A percentile compares a stretch with the other conserved stretches of the same genome.
phyloP scores from a whole-genome alignment of 1,139 yeast genomes.

The Insectozyma bohioensis region DNA sequence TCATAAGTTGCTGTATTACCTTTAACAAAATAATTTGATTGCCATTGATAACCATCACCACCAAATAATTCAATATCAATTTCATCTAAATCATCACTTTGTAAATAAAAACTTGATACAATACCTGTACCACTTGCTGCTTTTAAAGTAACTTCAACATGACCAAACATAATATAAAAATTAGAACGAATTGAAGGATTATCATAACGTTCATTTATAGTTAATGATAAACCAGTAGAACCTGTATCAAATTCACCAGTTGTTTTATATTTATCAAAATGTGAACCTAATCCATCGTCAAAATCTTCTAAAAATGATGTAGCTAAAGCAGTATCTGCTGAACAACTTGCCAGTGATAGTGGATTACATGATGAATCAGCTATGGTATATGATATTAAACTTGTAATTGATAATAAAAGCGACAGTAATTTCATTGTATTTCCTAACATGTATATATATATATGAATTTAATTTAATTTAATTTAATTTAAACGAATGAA shows the following conservation, averaged over 20 bases:
- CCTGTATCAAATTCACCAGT: constrained; percentile 23
- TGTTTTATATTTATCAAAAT: constrained; percentile 31
- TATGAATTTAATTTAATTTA: no score
- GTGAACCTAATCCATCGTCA: constrained; percentile 34
- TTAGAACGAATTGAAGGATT: constrained; percentile 75
- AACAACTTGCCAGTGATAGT: constrained; percentile 25
- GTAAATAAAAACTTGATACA: constrained; percentile 76
- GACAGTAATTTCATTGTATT: constrained; percentile 1
- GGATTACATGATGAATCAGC: constrained; percentile 31
- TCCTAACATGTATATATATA: no score
- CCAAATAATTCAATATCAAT: constrained; percentile 87
- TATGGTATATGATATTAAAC: background rate
- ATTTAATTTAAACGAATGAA: no score
- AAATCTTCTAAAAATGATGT: constrained; percentile 54
- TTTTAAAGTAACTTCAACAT: constrained; percentile 66
- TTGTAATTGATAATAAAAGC: background rate
- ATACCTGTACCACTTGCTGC: constrained; percentile 78
- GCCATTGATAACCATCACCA: constrained; percentile 68
- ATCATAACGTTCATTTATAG: constrained; percentile 61
- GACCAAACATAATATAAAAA: constrained; percentile 85
- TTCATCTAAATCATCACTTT: constrained; percentile 85
- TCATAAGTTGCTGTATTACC: constrained; percentile 77
- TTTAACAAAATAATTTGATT: constrained; percentile 78
- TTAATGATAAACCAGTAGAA: constrained; percentile 54
- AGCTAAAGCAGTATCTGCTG: constrained; percentile 56